phyloP scores from a whole-genome alignment of 108 stramenopile genomes.

The Skeletonema menzelii region DNA sequence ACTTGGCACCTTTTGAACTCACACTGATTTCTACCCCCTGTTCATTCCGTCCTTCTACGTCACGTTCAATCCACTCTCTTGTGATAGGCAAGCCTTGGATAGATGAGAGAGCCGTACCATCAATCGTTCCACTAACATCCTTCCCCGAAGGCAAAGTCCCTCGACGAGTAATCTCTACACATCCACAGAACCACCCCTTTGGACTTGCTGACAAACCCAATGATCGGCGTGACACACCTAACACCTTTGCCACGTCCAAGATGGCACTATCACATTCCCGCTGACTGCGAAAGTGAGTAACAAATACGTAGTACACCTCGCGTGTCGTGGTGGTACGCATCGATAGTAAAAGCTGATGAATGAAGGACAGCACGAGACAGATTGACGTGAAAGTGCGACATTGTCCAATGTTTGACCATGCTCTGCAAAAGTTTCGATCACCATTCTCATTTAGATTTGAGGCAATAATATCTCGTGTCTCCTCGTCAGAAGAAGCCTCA shows the following conservation, averaged over 20 bases:
- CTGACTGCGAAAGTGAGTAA: constrained; percentile 84
- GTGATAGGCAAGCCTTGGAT: constrained; percentile 65
- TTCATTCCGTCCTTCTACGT: constrained; percentile 21
- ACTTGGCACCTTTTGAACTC: constrained; percentile 50
- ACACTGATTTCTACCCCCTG: constrained; percentile 31
- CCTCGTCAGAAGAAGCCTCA: neutral
- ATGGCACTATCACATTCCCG: constrained; percentile 69
- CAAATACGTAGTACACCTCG: constrained; percentile 86
- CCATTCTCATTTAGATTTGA: neutral
- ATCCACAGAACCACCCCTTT: constrained; percentile 87
- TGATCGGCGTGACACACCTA: constrained; percentile 59
- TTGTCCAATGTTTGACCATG: constrained; percentile 46
- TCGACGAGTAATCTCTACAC: constrained; percentile 47
- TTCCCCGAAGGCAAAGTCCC: constrained; percentile 41
- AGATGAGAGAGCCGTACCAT: constrained; percentile 50
- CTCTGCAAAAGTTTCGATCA: constrained; percentile 14
- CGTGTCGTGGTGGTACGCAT: constrained; percentile 75
- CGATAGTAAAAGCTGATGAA: constrained; percentile 59
- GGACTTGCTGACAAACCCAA: constrained; percentile 84
- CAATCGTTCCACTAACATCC: constrained; percentile 38
- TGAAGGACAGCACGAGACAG: constrained; percentile 60
- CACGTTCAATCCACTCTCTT: constrained; percentile 55
- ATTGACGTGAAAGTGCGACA: constrained; percentile 64
- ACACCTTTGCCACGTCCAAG: constrained; percentile 53
- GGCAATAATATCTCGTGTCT: neutral